Conservation (phyloP, 2,329 filamentous ascomycete genomes). For the Remersonia thermophila region DNA sequence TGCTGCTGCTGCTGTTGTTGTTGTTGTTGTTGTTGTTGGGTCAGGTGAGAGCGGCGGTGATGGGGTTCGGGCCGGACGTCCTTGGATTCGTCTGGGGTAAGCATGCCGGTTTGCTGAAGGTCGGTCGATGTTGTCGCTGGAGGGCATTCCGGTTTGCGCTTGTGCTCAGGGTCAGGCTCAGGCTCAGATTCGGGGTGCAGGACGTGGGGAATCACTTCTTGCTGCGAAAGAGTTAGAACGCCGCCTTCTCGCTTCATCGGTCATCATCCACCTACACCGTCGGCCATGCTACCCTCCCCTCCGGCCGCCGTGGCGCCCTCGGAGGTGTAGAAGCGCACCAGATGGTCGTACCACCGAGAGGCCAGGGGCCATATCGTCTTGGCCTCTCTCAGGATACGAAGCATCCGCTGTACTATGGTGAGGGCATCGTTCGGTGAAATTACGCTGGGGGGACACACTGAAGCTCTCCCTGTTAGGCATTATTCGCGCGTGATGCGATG, state of each 20-base stretch:
- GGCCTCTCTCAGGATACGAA: conserved; percentile 35
- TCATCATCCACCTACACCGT: conserved; percentile 28
- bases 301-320: conserved; percentile 28
- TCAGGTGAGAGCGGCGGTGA: too few species aligned
- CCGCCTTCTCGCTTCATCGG: neutral
- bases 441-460: too few species aligned
- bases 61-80: neutral
- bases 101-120: conserved; percentile 5
- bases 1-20: too few species aligned
- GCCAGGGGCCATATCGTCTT: conserved; percentile 41
- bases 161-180: too few species aligned
- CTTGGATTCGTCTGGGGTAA: conserved; percentile 8
- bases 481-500: too few species aligned
- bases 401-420: conserved; percentile 33
- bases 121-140: conserved; percentile 7
- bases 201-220: conserved; percentile 19
- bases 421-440: conserved; percentile 25
- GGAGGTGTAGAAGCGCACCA: conserved; percentile 35
- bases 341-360: conserved; percentile 37
- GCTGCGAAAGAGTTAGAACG: conserved; percentile 12
- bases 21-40: conserved; percentile 1
- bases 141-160: too few species aligned
- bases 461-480: too few species aligned
- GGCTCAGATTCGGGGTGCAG: conserved; percentile 10
- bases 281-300: conserved; percentile 37